A percentile compares a stretch with the other conserved stretches of the same genome.
phyloP scores from a whole-genome alignment of 768 basidiomycete genomes.

The Boletus pseudo-olivaceus region DNA sequence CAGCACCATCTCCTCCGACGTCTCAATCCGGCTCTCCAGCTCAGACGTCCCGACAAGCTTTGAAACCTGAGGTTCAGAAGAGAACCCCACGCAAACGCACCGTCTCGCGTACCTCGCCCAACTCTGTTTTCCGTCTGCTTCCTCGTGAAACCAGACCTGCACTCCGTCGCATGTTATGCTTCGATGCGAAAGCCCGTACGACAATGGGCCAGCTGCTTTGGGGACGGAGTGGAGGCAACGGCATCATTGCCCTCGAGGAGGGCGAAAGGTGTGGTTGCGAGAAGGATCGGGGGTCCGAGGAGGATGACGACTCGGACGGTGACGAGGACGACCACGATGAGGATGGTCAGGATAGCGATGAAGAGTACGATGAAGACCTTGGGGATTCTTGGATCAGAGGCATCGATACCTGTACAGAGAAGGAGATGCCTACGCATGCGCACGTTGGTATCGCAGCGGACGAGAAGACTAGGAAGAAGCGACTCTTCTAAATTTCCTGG shows the following conservation, averaged over 20 bases:
- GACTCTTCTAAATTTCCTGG: slow-evolving; percentile 55
- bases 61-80: slow-evolving; percentile 47
- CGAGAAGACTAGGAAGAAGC: slow-evolving; percentile 69
- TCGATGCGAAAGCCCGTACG: slow-evolving; percentile 85
- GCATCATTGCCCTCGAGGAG: slow-evolving; percentile 48
- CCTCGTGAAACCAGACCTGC: slow-evolving; percentile 90
- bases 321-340: slow-evolving; percentile 37
- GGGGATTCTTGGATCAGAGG: slow-evolving; percentile 87
- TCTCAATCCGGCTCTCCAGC: slow-evolving; percentile 10
- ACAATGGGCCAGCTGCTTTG: slow-evolving; percentile 89
- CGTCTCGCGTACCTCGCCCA: slow-evolving; percentile 36
- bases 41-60: slow-evolving; percentile 15
- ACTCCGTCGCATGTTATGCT: slow-evolving; percentile 88
- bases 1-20: slow-evolving; percentile 23
- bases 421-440: slow-evolving; percentile 49
- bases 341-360: slow-evolving; percentile 12
- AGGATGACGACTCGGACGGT: slow-evolving; percentile 32
- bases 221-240: slow-evolving; percentile 70
- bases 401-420: slow-evolving; percentile 64
- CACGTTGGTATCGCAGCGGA: slow-evolving; percentile 75
- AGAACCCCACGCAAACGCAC: slow-evolving; percentile 19
- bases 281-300: slow-evolving; percentile 25
- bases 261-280: slow-evolving; percentile 66
- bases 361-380: slow-evolving; percentile 62
- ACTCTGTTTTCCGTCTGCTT: slow-evolving; percentile 93